phyloP scores from a whole-genome alignment of 345 rosid species.

The Balakata baccata region DNA sequence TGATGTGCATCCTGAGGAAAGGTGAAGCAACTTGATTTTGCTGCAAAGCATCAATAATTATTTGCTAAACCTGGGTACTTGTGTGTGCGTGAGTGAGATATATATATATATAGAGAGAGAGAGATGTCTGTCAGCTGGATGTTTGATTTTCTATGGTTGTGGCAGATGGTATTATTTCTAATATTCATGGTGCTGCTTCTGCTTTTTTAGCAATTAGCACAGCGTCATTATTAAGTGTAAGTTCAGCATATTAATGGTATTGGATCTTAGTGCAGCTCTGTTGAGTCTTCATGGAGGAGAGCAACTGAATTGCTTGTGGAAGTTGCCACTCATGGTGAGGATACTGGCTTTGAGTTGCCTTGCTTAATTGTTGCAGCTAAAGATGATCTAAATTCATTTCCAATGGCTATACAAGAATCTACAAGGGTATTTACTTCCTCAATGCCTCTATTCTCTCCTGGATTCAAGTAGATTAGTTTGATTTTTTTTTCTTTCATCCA shows the following conservation, averaged over 20 bases:
- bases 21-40: slow-evolving; percentile 41
- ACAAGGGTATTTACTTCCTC: slow-evolving; percentile 56
- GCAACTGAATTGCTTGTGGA: slow-evolving; percentile 85
- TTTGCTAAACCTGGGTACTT: background rate
- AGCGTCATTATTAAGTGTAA: background rate
- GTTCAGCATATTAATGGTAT: slow-evolving; percentile 4
- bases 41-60: background rate
- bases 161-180: background rate
- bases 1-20: background rate
- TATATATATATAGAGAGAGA: background rate
- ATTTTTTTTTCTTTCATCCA: background rate
- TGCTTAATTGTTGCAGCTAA: slow-evolving; percentile 93
- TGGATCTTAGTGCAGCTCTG: slow-evolving; percentile 48
- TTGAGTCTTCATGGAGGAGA: slow-evolving; percentile 79
- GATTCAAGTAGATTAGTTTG: background rate
- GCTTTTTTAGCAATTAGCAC: background rate
- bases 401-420: slow-evolving; percentile 91
- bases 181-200: background rate
- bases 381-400: slow-evolving; percentile 90
- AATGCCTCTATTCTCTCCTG: background rate
- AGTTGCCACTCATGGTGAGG: slow-evolving; percentile 84
- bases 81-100: background rate
- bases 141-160: background rate
- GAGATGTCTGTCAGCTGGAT: background rate
- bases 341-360: slow-evolving; percentile 90